Conservation (phyloP, 345 rosid species). For the Toxicodendron radicans region DNA sequence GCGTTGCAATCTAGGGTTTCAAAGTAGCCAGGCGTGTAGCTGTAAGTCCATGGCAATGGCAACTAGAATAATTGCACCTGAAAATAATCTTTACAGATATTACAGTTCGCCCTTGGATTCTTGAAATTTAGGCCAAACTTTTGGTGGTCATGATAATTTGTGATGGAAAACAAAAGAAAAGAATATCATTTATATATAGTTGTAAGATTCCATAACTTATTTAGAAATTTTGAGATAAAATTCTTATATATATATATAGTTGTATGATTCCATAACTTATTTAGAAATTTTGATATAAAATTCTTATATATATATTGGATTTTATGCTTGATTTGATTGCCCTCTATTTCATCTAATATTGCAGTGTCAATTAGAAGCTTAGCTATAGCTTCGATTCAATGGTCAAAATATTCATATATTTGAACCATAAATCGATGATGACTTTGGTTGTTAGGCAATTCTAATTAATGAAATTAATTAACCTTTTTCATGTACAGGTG, state of each 20-base stretch:
- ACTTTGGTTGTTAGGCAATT: no score
- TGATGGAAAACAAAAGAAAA: not conserved
- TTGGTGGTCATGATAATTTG: not conserved
- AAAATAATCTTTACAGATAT: not conserved
- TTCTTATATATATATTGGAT: not conserved
- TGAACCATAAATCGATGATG: no score
- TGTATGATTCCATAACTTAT: not conserved
- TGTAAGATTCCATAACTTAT: not conserved
- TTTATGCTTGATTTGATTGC: no score
- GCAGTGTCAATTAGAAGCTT: no score
- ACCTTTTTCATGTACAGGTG: no score
- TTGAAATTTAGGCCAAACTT: not conserved
- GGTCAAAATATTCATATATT: no score
- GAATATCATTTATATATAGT: not conserved
- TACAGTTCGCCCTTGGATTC: not conserved
- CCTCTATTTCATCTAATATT: no score
- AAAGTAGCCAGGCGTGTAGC: constrained; percentile 8
- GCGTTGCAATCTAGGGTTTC: not conserved
- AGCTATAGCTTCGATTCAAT: no score
- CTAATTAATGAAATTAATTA: no score
- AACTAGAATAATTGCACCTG: not conserved
- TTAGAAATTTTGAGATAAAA: not conserved
- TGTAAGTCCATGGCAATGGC: not conserved
- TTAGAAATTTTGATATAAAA: not conserved
- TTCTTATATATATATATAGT: not conserved